Conservation (phyloP, 495 filamentous ascomycete genomes). For the Hypomontagnella submonticulosa region DNA sequence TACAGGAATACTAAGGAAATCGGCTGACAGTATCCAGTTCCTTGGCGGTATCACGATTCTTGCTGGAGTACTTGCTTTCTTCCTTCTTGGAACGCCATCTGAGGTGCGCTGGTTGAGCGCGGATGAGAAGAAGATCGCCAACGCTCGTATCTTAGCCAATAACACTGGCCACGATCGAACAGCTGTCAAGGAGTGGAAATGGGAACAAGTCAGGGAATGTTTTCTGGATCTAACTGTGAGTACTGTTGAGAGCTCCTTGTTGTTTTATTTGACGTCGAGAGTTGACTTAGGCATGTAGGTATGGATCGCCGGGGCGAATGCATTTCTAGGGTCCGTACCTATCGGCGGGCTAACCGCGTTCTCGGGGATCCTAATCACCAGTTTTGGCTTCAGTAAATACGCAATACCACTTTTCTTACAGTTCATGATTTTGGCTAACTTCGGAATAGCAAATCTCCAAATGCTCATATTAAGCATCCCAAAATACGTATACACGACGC, state of each 20-base stretch:
- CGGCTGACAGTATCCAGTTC: slow-evolving; percentile 41
- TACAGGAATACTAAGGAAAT: background rate
- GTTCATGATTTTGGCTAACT: slow-evolving; percentile 9
- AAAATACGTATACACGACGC: slow-evolving; percentile 5
- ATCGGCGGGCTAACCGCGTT: slow-evolving; percentile 62
- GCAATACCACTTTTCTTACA: background rate
- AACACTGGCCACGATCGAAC: slow-evolving; percentile 43
- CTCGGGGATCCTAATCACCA: slow-evolving; percentile 54
- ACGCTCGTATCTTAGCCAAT: slow-evolving; percentile 42
- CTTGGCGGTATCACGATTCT: slow-evolving; percentile 46
- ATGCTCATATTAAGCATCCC: slow-evolving; percentile 37
- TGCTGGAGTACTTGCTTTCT: slow-evolving; percentile 38
- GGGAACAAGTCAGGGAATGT: slow-evolving; percentile 46
- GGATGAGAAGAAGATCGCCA: slow-evolving; percentile 49
- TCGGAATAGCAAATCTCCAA: slow-evolving; percentile 34
- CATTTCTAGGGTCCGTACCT: slow-evolving; percentile 58
- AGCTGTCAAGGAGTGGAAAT: slow-evolving; percentile 42
- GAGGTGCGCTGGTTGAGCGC: slow-evolving; percentile 48
- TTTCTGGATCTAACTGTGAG: slow-evolving; percentile 41
- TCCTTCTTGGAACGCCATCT: slow-evolving; percentile 47
- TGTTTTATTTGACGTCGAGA: background rate
- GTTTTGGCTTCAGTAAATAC: slow-evolving; percentile 54
- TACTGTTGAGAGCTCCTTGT: background rate
- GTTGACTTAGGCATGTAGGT: slow-evolving; percentile 30
- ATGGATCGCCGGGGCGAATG: slow-evolving; percentile 55